Percentiles rank a stretch among this genome's conserved stretches.
These are phyloP conservation scores for Zygnema cylindricum DNA, from an alignment of 139 green algal genomes.

Conservation along the genomic window DNA sequence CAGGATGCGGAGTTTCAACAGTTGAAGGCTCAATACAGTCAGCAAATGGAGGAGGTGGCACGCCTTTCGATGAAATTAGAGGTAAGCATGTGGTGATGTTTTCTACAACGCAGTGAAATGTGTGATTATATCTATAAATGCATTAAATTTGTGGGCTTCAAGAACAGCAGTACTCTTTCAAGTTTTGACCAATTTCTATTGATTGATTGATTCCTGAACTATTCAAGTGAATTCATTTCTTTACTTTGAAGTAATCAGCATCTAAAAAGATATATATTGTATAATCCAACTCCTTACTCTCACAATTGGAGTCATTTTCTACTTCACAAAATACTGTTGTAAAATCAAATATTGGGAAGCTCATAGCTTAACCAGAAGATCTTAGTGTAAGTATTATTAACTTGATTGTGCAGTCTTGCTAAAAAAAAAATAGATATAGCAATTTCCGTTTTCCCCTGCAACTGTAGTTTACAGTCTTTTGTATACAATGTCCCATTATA, in stretches of 20 bases:
- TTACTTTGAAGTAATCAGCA: neutral
- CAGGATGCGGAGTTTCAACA: neutral
- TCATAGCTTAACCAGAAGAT: no score
- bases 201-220: neutral
- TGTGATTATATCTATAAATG: neutral
- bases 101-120: neutral
- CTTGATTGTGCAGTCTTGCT: neutral
- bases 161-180: neutral
- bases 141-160: conserved; percentile 1
- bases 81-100: neutral
- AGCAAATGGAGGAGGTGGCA: neutral
- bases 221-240: no score
- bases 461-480: no score
- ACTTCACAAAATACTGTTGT: no score
- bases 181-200: neutral
- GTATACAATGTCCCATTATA: no score
- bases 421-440: no score
- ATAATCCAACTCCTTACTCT: neutral
- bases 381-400: neutral
- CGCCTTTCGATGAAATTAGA: neutral
- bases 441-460: no score
- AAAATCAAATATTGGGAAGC: no score
- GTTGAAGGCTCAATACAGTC: neutral
- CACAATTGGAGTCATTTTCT: neutral
- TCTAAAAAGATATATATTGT: neutral